Conservation (phyloP, 495 filamentous ascomycete species). For the Penicillium paxilli region DNA sequence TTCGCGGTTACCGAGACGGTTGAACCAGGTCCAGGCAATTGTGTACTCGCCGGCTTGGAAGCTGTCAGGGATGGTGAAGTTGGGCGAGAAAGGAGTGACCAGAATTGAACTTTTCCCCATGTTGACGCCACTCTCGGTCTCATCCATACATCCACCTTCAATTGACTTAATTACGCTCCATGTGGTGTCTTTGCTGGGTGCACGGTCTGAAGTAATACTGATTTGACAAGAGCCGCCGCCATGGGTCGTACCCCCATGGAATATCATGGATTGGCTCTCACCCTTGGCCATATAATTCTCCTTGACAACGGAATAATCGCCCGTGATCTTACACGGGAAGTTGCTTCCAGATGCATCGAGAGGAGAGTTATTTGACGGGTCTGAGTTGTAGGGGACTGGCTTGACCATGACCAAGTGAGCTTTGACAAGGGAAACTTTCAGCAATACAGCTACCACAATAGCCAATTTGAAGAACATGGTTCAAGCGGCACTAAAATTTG, state of each 20-base stretch:
- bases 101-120: slow-evolving; percentile 6
- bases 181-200: slow-evolving; percentile 45
- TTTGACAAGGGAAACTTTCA: too few relatives aligned
- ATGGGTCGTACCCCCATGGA: slow-evolving; percentile 59
- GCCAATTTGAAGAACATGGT: too few relatives aligned
- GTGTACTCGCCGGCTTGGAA: slow-evolving; percentile 52
- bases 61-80: slow-evolving; percentile 42
- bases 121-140: slow-evolving; percentile 31
- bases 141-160: slow-evolving; percentile 70
- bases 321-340: slow-evolving; percentile 69
- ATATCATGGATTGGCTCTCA: slow-evolving; percentile 20
- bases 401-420: slow-evolving; percentile 54
- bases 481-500: too few relatives aligned
- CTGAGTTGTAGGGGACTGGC: slow-evolving; percentile 61
- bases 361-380: slow-evolving; percentile 56
- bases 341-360: slow-evolving; percentile 56
- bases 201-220: slow-evolving; percentile 68
- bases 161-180: slow-evolving; percentile 79
- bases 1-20: slow-evolving; percentile 77
- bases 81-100: slow-evolving; percentile 24
- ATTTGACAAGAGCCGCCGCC: slow-evolving; percentile 87
- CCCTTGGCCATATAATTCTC: slow-evolving; percentile 27
- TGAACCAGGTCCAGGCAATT: slow-evolving; percentile 87
- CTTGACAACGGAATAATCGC: slow-evolving; percentile 4
- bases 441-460: too few relatives aligned